Conservation (phyloP, 805 yeast genomes). For the Hanseniaspora mollemarum region DNA sequence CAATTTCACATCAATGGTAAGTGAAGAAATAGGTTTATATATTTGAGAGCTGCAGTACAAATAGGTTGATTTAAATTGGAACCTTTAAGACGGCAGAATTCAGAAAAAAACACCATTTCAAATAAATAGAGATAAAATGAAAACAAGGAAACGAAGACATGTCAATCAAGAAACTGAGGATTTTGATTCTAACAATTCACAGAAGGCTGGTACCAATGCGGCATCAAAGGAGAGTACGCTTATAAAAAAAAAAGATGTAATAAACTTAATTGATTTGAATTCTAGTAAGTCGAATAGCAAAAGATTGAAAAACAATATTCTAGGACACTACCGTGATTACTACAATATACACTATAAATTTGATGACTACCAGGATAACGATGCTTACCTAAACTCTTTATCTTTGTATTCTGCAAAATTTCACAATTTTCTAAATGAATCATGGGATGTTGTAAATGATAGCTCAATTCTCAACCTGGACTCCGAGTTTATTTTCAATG, state of each 20-base stretch:
- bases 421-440: slow-evolving; percentile 4
- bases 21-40: too few species aligned
- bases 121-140: too few species aligned
- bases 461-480: background rate
- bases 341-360: background rate
- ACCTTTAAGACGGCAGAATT: too few species aligned
- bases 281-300: background rate
- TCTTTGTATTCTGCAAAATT: background rate
- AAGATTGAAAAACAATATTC: background rate
- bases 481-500: background rate
- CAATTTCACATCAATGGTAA: too few species aligned
- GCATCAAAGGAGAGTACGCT: background rate
- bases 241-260: background rate
- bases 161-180: too few species aligned
- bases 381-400: background rate
- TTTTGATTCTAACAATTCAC: too few species aligned
- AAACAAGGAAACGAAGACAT: background rate
- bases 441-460: background rate
- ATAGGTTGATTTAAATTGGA: too few species aligned
- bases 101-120: too few species aligned
- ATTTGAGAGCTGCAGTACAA: too few species aligned
- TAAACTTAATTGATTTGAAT: background rate
- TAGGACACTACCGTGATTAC: background rate
- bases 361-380: background rate
- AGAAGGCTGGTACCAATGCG: background rate